Base-by-base conservation (phyloP, 768 basidiomycete genomes). In the Lyophyllum atratum region DNA sequence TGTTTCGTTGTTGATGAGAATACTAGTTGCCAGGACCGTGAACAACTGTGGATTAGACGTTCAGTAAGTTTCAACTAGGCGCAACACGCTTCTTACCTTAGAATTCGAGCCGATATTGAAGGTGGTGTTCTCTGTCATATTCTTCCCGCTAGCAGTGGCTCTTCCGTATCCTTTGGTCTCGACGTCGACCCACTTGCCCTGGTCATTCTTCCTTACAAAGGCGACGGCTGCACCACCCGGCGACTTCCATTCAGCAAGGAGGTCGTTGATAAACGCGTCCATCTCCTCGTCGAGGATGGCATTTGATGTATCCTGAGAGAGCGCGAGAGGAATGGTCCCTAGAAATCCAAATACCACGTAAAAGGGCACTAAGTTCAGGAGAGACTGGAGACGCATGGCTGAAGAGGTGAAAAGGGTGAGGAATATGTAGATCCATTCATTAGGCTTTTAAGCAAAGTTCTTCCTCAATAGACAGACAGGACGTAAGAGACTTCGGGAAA, bases 201-300 rank as follows among this genome's bases (percentile, higher is more conserved):
- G 58, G 5, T 49, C 64, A 19, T 63, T 57, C 49, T 53, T 60
- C 42, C 52, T 59, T 1, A 73, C 72, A n/a, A 72, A 62, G 7
- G 72, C 71, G 25, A 74, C 50, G 4, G 63, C 64, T 4, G 69
- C 55, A 10, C 72, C 72, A 1, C 66, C 70, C 0, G 70, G 61
- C 3, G 67, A 64, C 14, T 66, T 62, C 66, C 66, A 72, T 5
- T 65, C 67, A 0, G 34, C 47, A 10, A 71, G 58, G 0, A 68
- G 46, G 8, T 62, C 39, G 11, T 65, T 42, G 28, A 73, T 65
- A 39, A 66, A 70, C 7, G 57, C 45, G 28, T 69, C 67, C 6
- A 64, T 52, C 6, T 48, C 51, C 1, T 63, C 25, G 25, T 58
- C 65, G 25, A 70, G 55, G n/a, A 70, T 33, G 29, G 5, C 11